These are phyloP conservation scores for Microascus cirrosus DNA, from an alignment of 2,329 filamentous ascomycete genomes.

Conservation along the genomic window DNA sequence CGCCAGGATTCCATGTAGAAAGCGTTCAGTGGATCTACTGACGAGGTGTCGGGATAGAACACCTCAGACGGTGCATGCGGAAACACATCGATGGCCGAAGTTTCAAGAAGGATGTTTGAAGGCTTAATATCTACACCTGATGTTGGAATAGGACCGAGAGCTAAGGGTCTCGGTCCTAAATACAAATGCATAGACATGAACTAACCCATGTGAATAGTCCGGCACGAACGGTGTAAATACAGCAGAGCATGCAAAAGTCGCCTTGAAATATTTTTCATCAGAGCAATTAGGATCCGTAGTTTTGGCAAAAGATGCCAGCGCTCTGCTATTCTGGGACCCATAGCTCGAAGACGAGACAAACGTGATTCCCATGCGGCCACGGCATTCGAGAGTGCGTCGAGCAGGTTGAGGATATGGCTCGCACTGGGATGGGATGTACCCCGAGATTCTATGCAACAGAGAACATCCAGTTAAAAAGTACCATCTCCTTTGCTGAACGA, in stretches of 20 bases:
- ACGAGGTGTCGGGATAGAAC: slow-evolving; percentile 2
- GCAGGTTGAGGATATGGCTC: slow-evolving; percentile 9
- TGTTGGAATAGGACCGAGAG: neutral
- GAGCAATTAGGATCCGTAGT: slow-evolving; percentile 5
- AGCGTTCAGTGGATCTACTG: slow-evolving; percentile 4
- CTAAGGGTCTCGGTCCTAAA: neutral
- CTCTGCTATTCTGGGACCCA: slow-evolving; percentile 14
- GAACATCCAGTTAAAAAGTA: slow-evolving; percentile 11
- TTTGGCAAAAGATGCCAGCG: slow-evolving; percentile 9
- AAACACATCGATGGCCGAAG: slow-evolving; percentile 11
- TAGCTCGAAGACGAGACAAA: slow-evolving; percentile 18
- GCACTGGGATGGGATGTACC: neutral
- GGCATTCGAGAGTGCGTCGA: slow-evolving; percentile 15
- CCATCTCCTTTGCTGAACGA: slow-evolving; percentile 4
- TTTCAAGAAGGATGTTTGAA: slow-evolving; percentile 13
- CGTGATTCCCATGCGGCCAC: slow-evolving; percentile 16
- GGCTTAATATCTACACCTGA: slow-evolving; percentile 13
- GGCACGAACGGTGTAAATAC: slow-evolving; percentile 11
- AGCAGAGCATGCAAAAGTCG: slow-evolving; percentile 11
- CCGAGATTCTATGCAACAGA: slow-evolving; percentile 8
- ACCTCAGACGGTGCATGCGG: slow-evolving; percentile 9
- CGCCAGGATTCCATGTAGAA: slow-evolving; percentile 9
- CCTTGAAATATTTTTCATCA: slow-evolving; percentile 9
- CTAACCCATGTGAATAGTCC: slow-evolving; percentile 13
- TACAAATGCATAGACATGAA: neutral